These are phyloP conservation scores for Ambrosiella cleistominuta DNA, from an alignment of 2,329 filamentous ascomycete genomes.

Conservation along the genomic window DNA sequence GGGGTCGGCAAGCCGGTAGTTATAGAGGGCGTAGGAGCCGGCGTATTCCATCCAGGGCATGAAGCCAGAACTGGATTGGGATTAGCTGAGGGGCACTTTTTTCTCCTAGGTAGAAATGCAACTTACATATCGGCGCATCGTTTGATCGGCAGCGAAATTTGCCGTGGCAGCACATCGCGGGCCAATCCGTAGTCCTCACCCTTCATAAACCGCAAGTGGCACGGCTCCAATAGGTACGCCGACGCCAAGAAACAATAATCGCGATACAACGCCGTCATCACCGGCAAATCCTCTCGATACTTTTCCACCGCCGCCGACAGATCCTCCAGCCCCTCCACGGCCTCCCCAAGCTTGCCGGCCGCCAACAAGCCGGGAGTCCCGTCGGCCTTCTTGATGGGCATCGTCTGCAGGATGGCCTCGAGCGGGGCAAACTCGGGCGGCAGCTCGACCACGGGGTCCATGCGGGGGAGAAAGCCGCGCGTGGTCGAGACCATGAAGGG, in stretches of 20 bases:
- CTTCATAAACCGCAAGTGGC: conserved; percentile 55
- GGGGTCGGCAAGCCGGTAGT: conserved; percentile 44
- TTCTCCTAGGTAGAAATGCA: neutral
- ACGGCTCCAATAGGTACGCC: conserved; percentile 80
- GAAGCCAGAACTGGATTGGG: conserved; percentile 40
- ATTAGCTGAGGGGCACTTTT: neutral
- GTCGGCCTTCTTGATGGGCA: conserved; percentile 60
- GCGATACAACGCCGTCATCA: conserved; percentile 73
- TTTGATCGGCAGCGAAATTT: conserved; percentile 66
- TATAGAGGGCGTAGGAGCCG: conserved; percentile 50
- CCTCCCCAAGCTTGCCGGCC: conserved; percentile 52
- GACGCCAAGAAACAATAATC: conserved; percentile 87
- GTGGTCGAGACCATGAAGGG: conserved; percentile 67
- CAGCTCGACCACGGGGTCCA: conserved; percentile 42
- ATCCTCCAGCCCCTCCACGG: conserved; percentile 61
- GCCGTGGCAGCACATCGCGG: conserved; percentile 51
- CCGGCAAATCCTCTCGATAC: conserved; percentile 53
- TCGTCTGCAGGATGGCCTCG: conserved; percentile 53
- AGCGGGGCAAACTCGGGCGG: conserved; percentile 58
- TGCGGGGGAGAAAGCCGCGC: conserved; percentile 56
- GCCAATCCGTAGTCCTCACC: conserved; percentile 65
- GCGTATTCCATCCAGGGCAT: conserved; percentile 85
- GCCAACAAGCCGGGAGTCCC: conserved; percentile 66
- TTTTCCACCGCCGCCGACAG: conserved; percentile 56
- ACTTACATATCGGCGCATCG: conserved; percentile 73